These are phyloP conservation scores for Asterella californica DNA, from an alignment of 225 moss, liverwort and hornwort genomes.

Conservation along the genomic window DNA sequence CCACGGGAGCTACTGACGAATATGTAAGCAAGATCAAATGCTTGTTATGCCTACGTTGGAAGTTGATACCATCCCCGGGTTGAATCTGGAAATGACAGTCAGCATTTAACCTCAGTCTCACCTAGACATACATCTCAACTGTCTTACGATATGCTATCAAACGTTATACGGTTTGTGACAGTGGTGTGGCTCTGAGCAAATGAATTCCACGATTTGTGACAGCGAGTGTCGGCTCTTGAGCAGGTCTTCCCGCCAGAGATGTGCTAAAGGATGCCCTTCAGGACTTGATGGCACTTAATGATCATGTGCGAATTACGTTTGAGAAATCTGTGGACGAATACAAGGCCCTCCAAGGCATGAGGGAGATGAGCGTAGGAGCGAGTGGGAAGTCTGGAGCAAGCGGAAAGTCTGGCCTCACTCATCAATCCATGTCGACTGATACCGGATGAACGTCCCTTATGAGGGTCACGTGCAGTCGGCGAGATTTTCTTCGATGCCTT, in stretches of 20 bases:
- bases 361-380: conserved; percentile 67
- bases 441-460: neutral
- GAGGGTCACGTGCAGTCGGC: no score
- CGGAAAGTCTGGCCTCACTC: conserved; percentile 40
- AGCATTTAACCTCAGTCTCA: neutral
- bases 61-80: neutral
- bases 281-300: conserved; percentile 62
- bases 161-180: no score
- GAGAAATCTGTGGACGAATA: conserved; percentile 62
- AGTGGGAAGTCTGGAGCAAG: conserved; percentile 55
- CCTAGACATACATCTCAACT: neutral
- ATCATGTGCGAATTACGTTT: conserved; percentile 46
- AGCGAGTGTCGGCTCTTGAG: neutral
- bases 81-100: neutral
- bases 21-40: no score
- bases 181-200: no score
- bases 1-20: no score
- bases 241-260: conserved; percentile 66
- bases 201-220: no score
- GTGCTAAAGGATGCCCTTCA: conserved; percentile 73
- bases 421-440: conserved; percentile 12
- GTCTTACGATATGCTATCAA: neutral
- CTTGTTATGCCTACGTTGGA: no score
- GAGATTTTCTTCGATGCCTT: no score
- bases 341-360: conserved; percentile 56